Percentiles rank a stretch among this genome's conserved stretches.
phyloP scores from a whole-genome alignment of 169 alveolate genomes.

The Cryptosporidium parvum region DNA sequence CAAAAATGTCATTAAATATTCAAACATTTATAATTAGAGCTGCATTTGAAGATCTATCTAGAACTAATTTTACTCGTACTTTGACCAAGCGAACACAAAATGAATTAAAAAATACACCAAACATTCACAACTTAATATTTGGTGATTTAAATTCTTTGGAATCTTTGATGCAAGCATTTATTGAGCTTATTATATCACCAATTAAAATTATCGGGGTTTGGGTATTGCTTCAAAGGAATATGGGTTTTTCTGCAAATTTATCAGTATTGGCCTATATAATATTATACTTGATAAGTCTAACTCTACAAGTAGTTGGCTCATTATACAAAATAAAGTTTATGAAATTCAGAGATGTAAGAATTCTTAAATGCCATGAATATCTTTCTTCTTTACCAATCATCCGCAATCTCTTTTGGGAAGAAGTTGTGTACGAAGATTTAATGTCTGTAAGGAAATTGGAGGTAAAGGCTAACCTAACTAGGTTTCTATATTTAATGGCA shows the following conservation, averaged over 20 bases:
- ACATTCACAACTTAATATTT: constrained; percentile 29
- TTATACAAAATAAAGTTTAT: constrained; percentile 17
- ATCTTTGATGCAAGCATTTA: constrained; percentile 21
- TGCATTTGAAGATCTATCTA: neutral
- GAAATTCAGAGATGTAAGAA: constrained; percentile 34
- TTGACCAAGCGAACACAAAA: neutral
- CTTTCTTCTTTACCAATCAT: constrained; percentile 15
- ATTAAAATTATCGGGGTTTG: constrained; percentile 38
- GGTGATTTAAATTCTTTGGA: constrained; percentile 44
- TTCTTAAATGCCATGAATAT: constrained; percentile 45
- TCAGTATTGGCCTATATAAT: constrained; percentile 5
- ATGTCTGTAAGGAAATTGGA: constrained; percentile 16
- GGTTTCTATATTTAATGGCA: constrained; percentile 10
- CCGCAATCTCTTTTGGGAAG: constrained; percentile 55
- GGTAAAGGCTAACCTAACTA: constrained; percentile 8
- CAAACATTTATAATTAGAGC: neutral
- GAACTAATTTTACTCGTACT: neutral
- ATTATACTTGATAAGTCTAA: neutral
- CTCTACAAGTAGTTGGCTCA: constrained; percentile 40
- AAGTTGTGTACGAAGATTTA: constrained; percentile 27
- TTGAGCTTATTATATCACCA: constrained; percentile 25
- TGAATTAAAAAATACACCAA: neutral
- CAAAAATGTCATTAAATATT: constrained; percentile 12
- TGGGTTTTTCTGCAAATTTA: constrained; percentile 47
- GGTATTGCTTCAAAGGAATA: constrained; percentile 12